Conservation (phyloP, 176 grass and related monocot species). For the Phoenix roebelenii region DNA sequence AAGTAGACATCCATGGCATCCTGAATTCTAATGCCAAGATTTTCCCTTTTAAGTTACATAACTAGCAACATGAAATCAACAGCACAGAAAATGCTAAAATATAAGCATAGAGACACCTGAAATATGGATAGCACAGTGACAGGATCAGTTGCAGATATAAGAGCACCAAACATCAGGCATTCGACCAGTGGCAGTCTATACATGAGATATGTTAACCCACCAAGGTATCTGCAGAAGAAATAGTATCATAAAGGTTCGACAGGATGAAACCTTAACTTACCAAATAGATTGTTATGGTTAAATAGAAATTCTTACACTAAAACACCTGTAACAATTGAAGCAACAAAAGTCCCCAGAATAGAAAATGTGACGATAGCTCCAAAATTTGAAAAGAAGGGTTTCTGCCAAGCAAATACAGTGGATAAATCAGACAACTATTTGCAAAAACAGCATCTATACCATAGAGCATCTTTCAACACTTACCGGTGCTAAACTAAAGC, state of each 20-base stretch:
- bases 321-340: slow-evolving; percentile 81
- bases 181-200: slow-evolving; percentile 86
- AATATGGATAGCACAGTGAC: slow-evolving; percentile 98
- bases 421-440: slow-evolving; percentile 14
- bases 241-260: too few relatives aligned
- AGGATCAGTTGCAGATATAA: slow-evolving; percentile 98
- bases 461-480: slow-evolving; percentile 24
- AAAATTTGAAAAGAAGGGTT: slow-evolving; percentile 98
- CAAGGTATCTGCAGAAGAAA: slow-evolving; percentile 55
- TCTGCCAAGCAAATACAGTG: slow-evolving; percentile 33
- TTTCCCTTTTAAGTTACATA: too few relatives aligned
- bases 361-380: slow-evolving; percentile 95
- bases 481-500: slow-evolving; percentile 97
- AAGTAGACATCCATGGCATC: too few relatives aligned
- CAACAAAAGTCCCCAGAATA: slow-evolving; percentile 89
- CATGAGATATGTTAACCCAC: slow-evolving; percentile 94
- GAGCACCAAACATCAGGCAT: slow-evolving; percentile 93
- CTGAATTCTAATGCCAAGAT: too few relatives aligned
- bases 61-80: background rate
- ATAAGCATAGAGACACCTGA: slow-evolving; percentile 34
- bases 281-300: too few relatives aligned
- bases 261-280: too few relatives aligned
- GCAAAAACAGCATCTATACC: background rate
- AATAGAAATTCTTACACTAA: slow-evolving; percentile 64
- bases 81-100: background rate